Percentiles rank a stretch among this genome's conserved stretches.
Evolutionary conservation across 1,139 yeast species (phyloP).

Genomic region (Hyphopichia buzzinii): DNA sequence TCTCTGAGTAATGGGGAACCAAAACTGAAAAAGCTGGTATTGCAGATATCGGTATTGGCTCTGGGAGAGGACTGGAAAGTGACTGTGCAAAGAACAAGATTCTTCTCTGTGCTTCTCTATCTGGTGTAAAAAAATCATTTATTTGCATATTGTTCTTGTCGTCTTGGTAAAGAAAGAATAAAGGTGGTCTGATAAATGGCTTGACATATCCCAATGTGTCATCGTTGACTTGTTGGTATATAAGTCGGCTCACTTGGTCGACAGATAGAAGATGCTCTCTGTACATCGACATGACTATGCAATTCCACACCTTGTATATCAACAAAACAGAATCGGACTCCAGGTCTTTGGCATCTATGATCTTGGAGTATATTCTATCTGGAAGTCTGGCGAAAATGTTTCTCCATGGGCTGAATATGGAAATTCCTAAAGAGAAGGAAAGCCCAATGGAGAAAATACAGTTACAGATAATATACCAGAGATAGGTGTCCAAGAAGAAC

Average conservation of each 20-base stretch:
- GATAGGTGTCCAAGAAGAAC: constrained; percentile 80
- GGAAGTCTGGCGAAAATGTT: constrained; percentile 75
- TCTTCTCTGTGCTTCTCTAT: constrained; percentile 77
- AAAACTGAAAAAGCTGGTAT: constrained; percentile 83
- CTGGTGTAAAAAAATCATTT: constrained; percentile 46
- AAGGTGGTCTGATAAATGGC: constrained; percentile 53
- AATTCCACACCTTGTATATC: constrained; percentile 79
- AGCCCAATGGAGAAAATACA: constrained; percentile 68
- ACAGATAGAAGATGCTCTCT: constrained; percentile 74
- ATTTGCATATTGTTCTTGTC: constrained; percentile 42
- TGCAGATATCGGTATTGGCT: constrained; percentile 66
- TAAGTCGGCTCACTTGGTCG: constrained; percentile 61
- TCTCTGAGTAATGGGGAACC: constrained; percentile 84
- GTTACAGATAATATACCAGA: constrained; percentile 85
- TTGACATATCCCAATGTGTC: constrained; percentile 29
- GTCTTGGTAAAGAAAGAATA: constrained; percentile 74
- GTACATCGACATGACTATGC: constrained; percentile 71
- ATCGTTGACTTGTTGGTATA: constrained; percentile 46
- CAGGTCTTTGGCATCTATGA: constrained; percentile 46
- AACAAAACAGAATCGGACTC: constrained; percentile 47
- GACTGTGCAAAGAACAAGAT: constrained; percentile 89
- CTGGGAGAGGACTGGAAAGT: constrained; percentile 72
- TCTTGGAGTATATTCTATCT: constrained; percentile 64
- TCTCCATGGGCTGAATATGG: constrained; percentile 86
- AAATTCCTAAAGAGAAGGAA: constrained; percentile 72